Conservation (phyloP, 2,329 filamentous ascomycete species). For the Aspergillus pseudoviridinutans region DNA sequence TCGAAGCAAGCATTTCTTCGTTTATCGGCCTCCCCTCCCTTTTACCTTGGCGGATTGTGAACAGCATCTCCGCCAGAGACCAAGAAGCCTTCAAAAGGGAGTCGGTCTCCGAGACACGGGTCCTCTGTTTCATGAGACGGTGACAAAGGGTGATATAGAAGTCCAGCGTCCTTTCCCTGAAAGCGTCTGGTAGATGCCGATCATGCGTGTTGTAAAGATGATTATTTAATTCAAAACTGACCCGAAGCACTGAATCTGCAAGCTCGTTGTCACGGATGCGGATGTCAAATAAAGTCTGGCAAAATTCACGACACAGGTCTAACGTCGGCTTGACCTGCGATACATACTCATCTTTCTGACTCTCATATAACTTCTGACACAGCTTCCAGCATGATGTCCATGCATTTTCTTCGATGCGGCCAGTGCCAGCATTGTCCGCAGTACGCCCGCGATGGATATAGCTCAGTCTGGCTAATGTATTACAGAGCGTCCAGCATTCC, state of each 20-base stretch:
- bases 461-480: conserved; percentile 80
- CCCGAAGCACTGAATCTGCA: conserved; percentile 79
- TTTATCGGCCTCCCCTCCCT: conserved; percentile 69
- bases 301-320: conserved; percentile 87
- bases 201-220: conserved; percentile 93
- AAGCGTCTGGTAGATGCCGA: conserved; percentile 75
- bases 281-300: conserved; percentile 84
- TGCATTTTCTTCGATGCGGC: conserved; percentile 77
- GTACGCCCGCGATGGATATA: conserved; percentile 76
- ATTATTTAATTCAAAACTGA: conserved; percentile 94
- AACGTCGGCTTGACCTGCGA: conserved; percentile 70
- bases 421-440: conserved; percentile 62
- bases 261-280: conserved; percentile 72
- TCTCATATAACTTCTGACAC: conserved; percentile 84
- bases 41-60: conserved; percentile 78
- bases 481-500: conserved; percentile 92
- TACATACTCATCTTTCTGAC: conserved; percentile 66
- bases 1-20: conserved; percentile 79
- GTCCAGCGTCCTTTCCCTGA: conserved; percentile 83
- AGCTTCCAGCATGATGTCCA: conserved; percentile 95
- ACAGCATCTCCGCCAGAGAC: conserved; percentile 88
- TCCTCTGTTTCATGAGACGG: conserved; percentile 90
- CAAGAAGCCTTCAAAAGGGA: conserved; percentile 81
- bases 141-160: conserved; percentile 95
- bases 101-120: conserved; percentile 74